These are phyloP conservation scores for Rhynchospora tenuis DNA, from an alignment of 176 grass and related monocot species.

Conservation along the genomic window DNA sequence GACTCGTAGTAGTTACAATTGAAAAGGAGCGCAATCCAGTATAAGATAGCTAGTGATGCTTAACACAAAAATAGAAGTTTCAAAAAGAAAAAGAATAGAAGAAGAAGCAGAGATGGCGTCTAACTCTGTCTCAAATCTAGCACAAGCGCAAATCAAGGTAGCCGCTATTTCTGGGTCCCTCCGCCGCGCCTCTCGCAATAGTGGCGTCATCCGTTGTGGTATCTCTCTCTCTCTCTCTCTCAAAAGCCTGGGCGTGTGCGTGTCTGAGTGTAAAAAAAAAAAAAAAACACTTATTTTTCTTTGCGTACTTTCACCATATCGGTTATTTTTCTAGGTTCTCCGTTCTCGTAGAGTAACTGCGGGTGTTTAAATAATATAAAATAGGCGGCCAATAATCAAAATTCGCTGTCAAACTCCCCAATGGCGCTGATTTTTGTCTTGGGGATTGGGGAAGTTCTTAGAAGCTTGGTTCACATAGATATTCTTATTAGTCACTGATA, in stretches of 20 bases:
- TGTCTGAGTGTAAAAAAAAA: too few relatives aligned
- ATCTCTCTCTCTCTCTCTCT: neutral
- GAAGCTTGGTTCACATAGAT: neutral
- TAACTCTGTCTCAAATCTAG: neutral
- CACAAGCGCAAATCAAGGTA: neutral
- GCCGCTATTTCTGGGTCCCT: slow-evolving; percentile 18
- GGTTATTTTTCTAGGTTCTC: neutral
- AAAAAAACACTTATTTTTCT: neutral
- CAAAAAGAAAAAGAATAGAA: neutral
- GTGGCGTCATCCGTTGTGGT: slow-evolving; percentile 7
- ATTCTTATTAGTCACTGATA: neutral
- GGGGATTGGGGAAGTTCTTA: neutral
- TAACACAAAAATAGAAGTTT: neutral
- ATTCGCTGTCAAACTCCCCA: neutral
- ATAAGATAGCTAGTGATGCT: neutral
- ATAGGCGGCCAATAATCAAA: neutral
- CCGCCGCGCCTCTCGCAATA: slow-evolving; percentile 8
- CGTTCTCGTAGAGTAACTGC: neutral
- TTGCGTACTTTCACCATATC: neutral
- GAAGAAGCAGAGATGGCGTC: neutral
- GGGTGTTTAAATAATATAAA: neutral
- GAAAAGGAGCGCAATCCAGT: neutral
- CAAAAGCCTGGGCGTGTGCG: too few relatives aligned
- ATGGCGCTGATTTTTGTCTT: too few relatives aligned
- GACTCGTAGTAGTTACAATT: too few relatives aligned